Evolutionary conservation across 2,329 filamentous ascomycete species (phyloP).

Genomic region (Sporothrix globosa): DNA sequence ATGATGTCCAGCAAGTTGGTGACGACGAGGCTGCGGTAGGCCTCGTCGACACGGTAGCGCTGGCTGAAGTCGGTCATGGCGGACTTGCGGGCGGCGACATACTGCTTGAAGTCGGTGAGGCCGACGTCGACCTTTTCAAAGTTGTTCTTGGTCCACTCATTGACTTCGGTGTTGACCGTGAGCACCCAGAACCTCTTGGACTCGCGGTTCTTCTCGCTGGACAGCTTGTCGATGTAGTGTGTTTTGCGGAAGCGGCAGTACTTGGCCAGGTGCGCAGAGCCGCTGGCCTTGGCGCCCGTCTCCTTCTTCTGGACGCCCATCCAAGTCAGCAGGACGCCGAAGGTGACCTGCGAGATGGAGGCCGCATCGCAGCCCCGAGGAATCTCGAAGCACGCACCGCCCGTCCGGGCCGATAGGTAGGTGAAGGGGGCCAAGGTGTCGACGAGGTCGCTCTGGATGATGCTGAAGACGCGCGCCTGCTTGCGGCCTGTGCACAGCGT

Average conservation of each 20-base stretch:
- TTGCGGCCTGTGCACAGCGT: conserved; percentile 45
- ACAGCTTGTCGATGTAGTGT: conserved; percentile 35
- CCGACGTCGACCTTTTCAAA: conserved; percentile 27
- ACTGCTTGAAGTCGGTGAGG: conserved; percentile 38
- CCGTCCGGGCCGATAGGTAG: conserved; percentile 49
- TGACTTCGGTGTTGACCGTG: neutral
- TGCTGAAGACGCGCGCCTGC: conserved; percentile 50
- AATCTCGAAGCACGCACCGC: conserved; percentile 47
- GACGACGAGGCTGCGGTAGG: conserved; percentile 47
- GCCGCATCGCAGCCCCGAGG: conserved; percentile 33
- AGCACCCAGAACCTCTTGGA: conserved; percentile 32
- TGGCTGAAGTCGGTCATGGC: conserved; percentile 45
- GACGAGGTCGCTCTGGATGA: conserved; percentile 42
- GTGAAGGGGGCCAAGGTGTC: conserved; percentile 44
- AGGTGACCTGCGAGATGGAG: conserved; percentile 48
- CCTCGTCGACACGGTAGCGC: conserved; percentile 46
- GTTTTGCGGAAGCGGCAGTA: conserved; percentile 32
- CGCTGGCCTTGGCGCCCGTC: conserved; percentile 23
- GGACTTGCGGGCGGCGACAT: conserved; percentile 38
- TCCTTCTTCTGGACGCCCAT: conserved; percentile 46
- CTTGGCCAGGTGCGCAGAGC: conserved; percentile 31
- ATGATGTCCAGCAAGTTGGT: conserved; percentile 51
- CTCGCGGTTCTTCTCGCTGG: conserved; percentile 33
- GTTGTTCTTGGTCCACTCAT: conserved; percentile 31
- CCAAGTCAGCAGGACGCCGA: conserved; percentile 50